Evolutionary conservation across 164 flowering plant species (phyloP), one percentile per base, ranked within the genome.

Genomic region (Kingdonia uniflora): DNA sequence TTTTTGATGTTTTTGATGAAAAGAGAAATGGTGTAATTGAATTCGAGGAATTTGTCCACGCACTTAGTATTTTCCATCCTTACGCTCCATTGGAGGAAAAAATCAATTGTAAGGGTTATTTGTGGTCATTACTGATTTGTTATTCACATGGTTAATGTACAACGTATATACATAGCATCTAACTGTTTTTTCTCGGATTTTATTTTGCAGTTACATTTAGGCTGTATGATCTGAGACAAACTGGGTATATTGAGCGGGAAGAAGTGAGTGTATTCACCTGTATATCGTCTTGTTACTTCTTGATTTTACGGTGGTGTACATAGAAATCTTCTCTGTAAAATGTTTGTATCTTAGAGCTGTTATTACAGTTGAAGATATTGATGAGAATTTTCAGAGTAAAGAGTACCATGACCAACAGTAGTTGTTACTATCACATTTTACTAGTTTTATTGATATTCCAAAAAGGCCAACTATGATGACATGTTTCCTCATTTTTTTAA

Each of bases 41-140:
- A 24, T 88, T 88, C 65, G 97, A 80, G 42, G 97, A 85, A 54
- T 88, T 88, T 65, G 63, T 88, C 25, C 91, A 74, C 55, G 70
- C 97, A 23, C 85, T 88, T 40, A 80, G 57, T 65, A 68, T 88
- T 35, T 88, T 88, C 68, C 97, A 88, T 72, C 97, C 97, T 17
- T 38, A 35, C 58, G 68, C 95, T 1, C 85, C 95, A 2, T 19
- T 74, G 19, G 87, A 81, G 25, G 89, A 77, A 11, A 88, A 88
- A 61, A 85, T 78, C 49, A 76, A 88, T 33, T 88, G 97, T 88
- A 71, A 69, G 89, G 19, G 24, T 24, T 57, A 15, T n/a, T n/a
- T 11, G 19, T 14, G 47, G 22, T 10, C 44, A 37, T 15, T 15
- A 17, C 19, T 23, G n/a, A 37, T 1, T 48, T 24, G 20, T 25